Evolutionary conservation across 2,329 filamentous ascomycete genomes (phyloP).

Genomic region (Penicillium sp.): DNA sequence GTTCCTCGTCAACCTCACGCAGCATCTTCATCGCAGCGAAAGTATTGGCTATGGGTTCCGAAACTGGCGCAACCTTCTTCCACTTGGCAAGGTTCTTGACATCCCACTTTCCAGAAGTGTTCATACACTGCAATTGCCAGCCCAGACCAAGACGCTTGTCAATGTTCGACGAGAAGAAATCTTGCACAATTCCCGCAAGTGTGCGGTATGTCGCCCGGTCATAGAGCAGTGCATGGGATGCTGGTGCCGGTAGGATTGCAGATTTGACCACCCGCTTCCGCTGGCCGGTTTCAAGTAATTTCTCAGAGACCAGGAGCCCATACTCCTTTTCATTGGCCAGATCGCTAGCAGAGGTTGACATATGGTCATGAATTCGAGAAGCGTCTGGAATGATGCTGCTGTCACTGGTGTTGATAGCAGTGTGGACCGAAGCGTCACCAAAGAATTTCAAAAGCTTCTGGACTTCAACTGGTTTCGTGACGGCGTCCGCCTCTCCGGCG

Average conservation of each 20-base stretch:
- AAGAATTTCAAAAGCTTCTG: slow-evolving; percentile 61
- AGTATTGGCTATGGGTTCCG: slow-evolving; percentile 71
- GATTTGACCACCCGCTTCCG: slow-evolving; percentile 63
- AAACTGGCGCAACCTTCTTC: slow-evolving; percentile 77
- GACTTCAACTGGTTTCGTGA: slow-evolving; percentile 73
- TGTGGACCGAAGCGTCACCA: slow-evolving; percentile 29
- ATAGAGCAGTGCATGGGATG: slow-evolving; percentile 83
- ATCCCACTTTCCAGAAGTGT: slow-evolving; percentile 92
- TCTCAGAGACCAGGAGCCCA: slow-evolving; percentile 27
- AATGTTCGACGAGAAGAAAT: slow-evolving; percentile 74
- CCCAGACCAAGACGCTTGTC: slow-evolving; percentile 77
- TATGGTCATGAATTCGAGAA: slow-evolving; percentile 29
- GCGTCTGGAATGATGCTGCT: slow-evolving; percentile 34
- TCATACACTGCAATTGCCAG: slow-evolving; percentile 89
- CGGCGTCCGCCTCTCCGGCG: slow-evolving; percentile 72
- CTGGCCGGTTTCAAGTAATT: slow-evolving; percentile 11
- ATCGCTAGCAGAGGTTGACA: slow-evolving; percentile 11
- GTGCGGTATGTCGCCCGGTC: slow-evolving; percentile 72
- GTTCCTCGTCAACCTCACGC: slow-evolving; percentile 80
- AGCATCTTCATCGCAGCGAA: slow-evolving; percentile 94
- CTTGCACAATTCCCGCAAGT: slow-evolving; percentile 77
- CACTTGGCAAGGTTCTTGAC: slow-evolving; percentile 95
- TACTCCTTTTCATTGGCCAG: slow-evolving; percentile 31
- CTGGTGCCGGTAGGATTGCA: slow-evolving; percentile 71
- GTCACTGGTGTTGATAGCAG: slow-evolving; percentile 25